These are phyloP conservation scores for Oidiodendron maius DNA, from an alignment of 495 filamentous ascomycete genomes.

Conservation along the genomic window DNA sequence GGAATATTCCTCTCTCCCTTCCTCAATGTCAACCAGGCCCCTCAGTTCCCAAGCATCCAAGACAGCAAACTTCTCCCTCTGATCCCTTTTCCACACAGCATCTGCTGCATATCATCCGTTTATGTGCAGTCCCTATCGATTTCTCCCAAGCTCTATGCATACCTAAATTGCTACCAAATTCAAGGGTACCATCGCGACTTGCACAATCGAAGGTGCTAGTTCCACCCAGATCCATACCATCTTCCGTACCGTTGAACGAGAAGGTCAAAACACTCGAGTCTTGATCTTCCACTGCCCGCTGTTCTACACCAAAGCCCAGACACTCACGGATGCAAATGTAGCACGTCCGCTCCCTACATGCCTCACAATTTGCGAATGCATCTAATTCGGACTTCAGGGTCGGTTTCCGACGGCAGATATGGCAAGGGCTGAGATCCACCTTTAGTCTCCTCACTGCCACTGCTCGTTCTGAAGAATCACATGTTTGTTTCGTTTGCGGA, in stretches of 20 bases:
- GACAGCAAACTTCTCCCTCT: conserved; percentile 23
- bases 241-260: not conserved
- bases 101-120: conserved; percentile 18
- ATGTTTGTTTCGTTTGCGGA: not conserved
- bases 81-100: conserved; percentile 21
- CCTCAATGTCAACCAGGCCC: conserved; percentile 3
- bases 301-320: conserved; percentile 17
- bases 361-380: conserved; percentile 43
- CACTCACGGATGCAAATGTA: conserved; percentile 49
- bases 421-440: conserved; percentile 36
- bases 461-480: not conserved
- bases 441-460: conserved; percentile 2
- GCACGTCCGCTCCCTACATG: conserved; percentile 42
- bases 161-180: not conserved
- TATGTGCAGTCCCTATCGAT: conserved; percentile 8
- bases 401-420: conserved; percentile 45
- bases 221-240: not conserved
- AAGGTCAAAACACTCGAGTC: not conserved
- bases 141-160: not conserved
- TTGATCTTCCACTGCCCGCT: not conserved
- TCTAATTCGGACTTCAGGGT: conserved; percentile 41
- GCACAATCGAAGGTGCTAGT: not conserved
- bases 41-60: conserved; percentile 20
- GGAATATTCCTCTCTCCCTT: too few species aligned
- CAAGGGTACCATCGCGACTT: not conserved